These are phyloP conservation scores for Chaetomium strumarium DNA, from an alignment of 2,329 filamentous ascomycete species.

Conservation along the genomic window DNA sequence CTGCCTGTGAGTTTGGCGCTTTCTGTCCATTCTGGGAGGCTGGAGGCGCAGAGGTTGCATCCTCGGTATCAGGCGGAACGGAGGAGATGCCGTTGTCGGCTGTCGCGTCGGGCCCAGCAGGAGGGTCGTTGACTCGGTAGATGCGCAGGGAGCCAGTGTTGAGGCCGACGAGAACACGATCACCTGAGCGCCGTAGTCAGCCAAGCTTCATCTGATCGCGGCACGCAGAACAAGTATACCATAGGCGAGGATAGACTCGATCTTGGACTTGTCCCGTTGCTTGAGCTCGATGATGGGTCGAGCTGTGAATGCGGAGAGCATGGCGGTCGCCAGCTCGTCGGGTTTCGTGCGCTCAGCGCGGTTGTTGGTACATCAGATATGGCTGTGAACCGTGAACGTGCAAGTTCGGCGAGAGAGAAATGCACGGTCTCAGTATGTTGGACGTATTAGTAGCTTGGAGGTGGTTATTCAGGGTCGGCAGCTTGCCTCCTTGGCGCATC, in stretches of 20 bases:
- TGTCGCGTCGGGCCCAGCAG: slow-evolving; percentile 28
- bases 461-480: no score
- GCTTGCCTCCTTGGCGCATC: no score
- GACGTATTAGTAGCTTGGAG: no score
- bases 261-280: slow-evolving; percentile 90
- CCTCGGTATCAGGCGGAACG: slow-evolving; percentile 13
- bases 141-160: slow-evolving; percentile 84
- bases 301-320: slow-evolving; percentile 97
- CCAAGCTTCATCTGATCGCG: not conserved
- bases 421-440: not conserved
- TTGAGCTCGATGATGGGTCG: slow-evolving; percentile 95
- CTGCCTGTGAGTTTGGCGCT: slow-evolving; percentile 20
- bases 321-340: slow-evolving; percentile 46
- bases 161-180: slow-evolving; percentile 85
- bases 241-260: slow-evolving; percentile 91
- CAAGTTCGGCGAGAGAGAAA: not conserved
- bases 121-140: slow-evolving; percentile 76
- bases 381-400: not conserved
- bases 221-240: slow-evolving; percentile 44
- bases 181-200: slow-evolving; percentile 47
- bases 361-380: slow-evolving; percentile 20
- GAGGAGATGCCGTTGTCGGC: slow-evolving; percentile 28
- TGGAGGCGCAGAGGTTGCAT: slow-evolving; percentile 3
- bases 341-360: slow-evolving; percentile 8
- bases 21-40: slow-evolving; percentile 23